A percentile compares a stretch with the other conserved stretches of the same genome.
These are phyloP conservation scores for Gossypium sturtianum DNA, from an alignment of 345 rosid genomes.

Conservation along the genomic window DNA sequence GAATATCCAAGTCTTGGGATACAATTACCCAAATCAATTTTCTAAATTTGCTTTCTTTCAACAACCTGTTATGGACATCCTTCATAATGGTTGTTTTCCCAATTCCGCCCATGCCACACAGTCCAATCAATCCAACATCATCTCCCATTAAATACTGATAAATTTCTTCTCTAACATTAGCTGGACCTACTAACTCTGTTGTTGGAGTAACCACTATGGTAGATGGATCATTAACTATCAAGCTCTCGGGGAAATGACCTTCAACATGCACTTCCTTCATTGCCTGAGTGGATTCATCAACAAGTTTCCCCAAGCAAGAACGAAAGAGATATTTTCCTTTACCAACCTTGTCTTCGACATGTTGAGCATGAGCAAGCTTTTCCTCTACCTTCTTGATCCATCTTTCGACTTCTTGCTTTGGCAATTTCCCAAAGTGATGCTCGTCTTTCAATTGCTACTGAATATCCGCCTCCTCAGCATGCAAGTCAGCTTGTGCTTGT, in stretches of 20 bases:
- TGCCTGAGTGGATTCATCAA: neutral
- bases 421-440: neutral
- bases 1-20: neutral
- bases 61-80: too few relatives aligned
- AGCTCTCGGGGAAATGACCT: neutral
- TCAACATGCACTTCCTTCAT: neutral
- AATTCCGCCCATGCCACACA: constrained; percentile 16
- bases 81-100: neutral
- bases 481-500: neutral
- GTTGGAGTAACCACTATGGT: neutral
- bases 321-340: too few relatives aligned
- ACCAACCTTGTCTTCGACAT: too few relatives aligned
- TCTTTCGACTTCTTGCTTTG: neutral
- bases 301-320: neutral
- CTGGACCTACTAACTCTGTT: neutral
- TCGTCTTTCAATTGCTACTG: neutral
- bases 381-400: neutral
- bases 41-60: too few relatives aligned
- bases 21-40: too few relatives aligned
- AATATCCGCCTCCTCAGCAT: fast-evolving
- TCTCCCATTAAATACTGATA: neutral
- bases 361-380: too few relatives aligned
- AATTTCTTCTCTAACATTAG: neutral
- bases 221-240: too few relatives aligned
- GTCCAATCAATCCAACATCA: neutral